phyloP scores from a whole-genome alignment of 805 yeast species.

The Kuraishia borneana region DNA sequence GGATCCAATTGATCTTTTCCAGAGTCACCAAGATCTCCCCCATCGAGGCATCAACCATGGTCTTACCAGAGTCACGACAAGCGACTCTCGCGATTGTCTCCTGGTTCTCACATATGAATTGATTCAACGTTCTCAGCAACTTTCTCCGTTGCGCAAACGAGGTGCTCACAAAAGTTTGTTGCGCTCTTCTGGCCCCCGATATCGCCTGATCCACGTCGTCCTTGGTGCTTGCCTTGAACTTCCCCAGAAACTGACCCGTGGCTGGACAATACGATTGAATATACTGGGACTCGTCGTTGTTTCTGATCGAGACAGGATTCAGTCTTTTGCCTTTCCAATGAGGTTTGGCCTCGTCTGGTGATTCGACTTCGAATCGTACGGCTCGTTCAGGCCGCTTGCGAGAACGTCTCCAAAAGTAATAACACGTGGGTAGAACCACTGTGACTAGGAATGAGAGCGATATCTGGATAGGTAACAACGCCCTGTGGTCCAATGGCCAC shows the following conservation, averaged over 20 bases:
- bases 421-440: slow-evolving; percentile 8
- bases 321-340: slow-evolving; percentile 89
- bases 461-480: slow-evolving; percentile 5
- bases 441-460: slow-evolving; percentile 12
- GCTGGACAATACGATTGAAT: slow-evolving; percentile 94
- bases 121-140: slow-evolving; percentile 58
- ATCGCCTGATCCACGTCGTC: slow-evolving; percentile 65
- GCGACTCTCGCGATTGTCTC: slow-evolving; percentile 84
- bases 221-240: slow-evolving; percentile 49
- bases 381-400: slow-evolving; percentile 16
- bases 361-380: slow-evolving; percentile 36
- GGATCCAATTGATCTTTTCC: slow-evolving; percentile 86
- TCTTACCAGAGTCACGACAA: slow-evolving; percentile 93
- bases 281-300: slow-evolving; percentile 48
- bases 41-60: slow-evolving; percentile 91
- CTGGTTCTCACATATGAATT: slow-evolving; percentile 71
- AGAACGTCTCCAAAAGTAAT: slow-evolving; percentile 7
- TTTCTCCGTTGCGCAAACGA: slow-evolving; percentile 56
- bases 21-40: slow-evolving; percentile 94
- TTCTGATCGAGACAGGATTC: slow-evolving; percentile 46
- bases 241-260: slow-evolving; percentile 81
- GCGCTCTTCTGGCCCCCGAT: slow-evolving; percentile 40
- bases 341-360: slow-evolving; percentile 71
- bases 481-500: no score
- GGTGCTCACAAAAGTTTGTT: slow-evolving; percentile 36